Evolutionary conservation across 2,329 filamentous ascomycete genomes (phyloP).

Genomic region (Fusarium sp.): DNA sequence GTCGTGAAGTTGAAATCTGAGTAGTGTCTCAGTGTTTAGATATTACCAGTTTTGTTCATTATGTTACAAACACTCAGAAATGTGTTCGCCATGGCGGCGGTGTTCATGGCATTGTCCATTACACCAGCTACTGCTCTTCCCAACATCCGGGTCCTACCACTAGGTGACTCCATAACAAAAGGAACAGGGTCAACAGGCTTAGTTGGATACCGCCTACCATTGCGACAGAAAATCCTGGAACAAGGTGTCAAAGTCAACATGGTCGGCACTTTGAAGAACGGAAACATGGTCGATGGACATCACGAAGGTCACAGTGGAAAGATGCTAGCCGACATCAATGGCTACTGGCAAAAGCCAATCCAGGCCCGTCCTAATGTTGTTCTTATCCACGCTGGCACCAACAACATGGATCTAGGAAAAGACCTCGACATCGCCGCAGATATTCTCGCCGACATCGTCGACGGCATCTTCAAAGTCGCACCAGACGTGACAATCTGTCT

Average conservation of each 20-base stretch:
- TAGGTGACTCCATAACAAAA: slow-evolving; percentile 38
- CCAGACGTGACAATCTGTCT: slow-evolving; percentile 27
- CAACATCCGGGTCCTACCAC: slow-evolving; percentile 22
- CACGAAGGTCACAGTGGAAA: slow-evolving; percentile 35
- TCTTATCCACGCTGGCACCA: slow-evolving; percentile 35
- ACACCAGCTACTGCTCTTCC: slow-evolving; percentile 10
- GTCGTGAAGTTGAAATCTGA: not conserved
- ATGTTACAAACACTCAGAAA: not conserved
- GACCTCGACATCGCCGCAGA: slow-evolving; percentile 12
- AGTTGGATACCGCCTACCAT: slow-evolving; percentile 15
- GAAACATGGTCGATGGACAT: slow-evolving; percentile 24
- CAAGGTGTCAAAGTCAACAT: slow-evolving; percentile 26
- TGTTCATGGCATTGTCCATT: not conserved
- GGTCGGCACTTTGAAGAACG: slow-evolving; percentile 22
- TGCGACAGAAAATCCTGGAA: slow-evolving; percentile 18
- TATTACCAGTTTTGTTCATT: not conserved
- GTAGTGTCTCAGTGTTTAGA: not conserved
- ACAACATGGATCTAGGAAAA: slow-evolving; percentile 28
- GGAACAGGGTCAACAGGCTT: slow-evolving; percentile 25
- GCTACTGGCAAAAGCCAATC: slow-evolving; percentile 30
- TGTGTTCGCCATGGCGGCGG: not conserved
- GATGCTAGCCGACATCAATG: slow-evolving; percentile 19
- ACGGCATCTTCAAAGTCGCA: slow-evolving; percentile 27
- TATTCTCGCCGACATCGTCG: slow-evolving; percentile 18
- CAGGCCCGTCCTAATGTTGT: slow-evolving; percentile 28